A percentile compares a stretch with the other conserved stretches of the same genome.
Conservation (phyloP, 805 yeast species). For the Cyberlindnera xylosilytica region DNA sequence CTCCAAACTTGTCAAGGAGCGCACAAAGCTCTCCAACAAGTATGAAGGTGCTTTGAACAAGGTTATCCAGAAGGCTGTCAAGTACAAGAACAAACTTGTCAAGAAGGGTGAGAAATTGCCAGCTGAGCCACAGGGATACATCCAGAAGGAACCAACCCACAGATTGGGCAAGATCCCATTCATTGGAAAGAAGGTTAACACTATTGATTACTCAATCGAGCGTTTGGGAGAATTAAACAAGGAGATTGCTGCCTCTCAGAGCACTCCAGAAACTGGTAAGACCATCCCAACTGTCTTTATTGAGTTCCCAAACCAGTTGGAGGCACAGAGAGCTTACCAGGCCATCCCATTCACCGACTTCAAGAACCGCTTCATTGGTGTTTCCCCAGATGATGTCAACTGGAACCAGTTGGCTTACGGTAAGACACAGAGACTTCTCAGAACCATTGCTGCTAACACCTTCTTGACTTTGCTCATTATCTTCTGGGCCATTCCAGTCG, state of each 20-base stretch:
- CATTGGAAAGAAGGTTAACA: slow-evolving; percentile 81
- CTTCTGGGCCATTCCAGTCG: slow-evolving; percentile 96
- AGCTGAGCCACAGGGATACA: slow-evolving; percentile 59
- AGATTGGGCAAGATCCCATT: slow-evolving; percentile 58
- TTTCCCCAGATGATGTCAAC: slow-evolving; percentile 76
- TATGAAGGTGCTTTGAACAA: slow-evolving; percentile 65
- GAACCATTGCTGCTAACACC: slow-evolving; percentile 56
- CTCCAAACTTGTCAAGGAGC: slow-evolving; percentile 54
- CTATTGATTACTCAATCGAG: slow-evolving; percentile 70
- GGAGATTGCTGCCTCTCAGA: slow-evolving; percentile 48
- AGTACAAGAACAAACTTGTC: slow-evolving; percentile 48
- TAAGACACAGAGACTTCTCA: slow-evolving; percentile 53
- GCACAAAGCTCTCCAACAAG: slow-evolving; percentile 56
- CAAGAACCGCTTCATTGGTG: slow-evolving; percentile 48
- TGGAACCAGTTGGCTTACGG: slow-evolving; percentile 75
- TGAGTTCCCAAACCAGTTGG: slow-evolving; percentile 80
- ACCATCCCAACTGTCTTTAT: slow-evolving; percentile 56
- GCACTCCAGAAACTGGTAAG: slow-evolving; percentile 44
- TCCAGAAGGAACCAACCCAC: slow-evolving; percentile 84
- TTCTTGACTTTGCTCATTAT: slow-evolving; percentile 66
- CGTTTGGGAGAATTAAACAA: slow-evolving; percentile 65
- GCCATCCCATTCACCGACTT: slow-evolving; percentile 58
- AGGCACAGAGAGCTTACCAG: slow-evolving; percentile 87
- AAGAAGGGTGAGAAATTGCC: slow-evolving; percentile 55
- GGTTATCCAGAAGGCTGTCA: slow-evolving; percentile 57